Evolutionary conservation across 2,329 filamentous ascomycete genomes (phyloP).

Genomic region (Spiromastix sp.): DNA sequence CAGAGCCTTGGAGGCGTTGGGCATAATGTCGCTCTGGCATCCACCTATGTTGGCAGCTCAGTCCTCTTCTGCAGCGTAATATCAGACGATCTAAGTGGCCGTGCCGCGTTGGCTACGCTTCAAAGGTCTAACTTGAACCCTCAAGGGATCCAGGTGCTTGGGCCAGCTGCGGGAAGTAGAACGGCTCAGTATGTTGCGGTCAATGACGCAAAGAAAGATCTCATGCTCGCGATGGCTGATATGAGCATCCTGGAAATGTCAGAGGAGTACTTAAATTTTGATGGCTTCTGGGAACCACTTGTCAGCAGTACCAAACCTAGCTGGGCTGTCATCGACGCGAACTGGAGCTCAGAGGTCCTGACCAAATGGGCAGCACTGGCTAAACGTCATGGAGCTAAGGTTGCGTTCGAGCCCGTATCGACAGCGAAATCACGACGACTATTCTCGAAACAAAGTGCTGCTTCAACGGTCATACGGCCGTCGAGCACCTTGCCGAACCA

Average conservation of each 20-base stretch:
- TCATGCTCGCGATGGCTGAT: slow-evolving; percentile 90
- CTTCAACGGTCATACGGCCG: slow-evolving; percentile 20
- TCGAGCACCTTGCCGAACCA: slow-evolving; percentile 45
- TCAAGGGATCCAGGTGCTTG: slow-evolving; percentile 50
- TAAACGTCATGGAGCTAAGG: slow-evolving; percentile 44
- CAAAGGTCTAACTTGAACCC: slow-evolving; percentile 53
- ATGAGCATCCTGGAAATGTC: slow-evolving; percentile 66
- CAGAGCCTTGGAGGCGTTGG: slow-evolving; percentile 87
- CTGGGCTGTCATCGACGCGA: slow-evolving; percentile 78
- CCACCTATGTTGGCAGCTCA: slow-evolving; percentile 55
- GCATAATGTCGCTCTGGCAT: slow-evolving; percentile 80
- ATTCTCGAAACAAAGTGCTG: slow-evolving; percentile 35
- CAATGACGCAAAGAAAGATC: slow-evolving; percentile 72
- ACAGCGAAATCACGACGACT: slow-evolving; percentile 63
- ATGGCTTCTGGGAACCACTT: slow-evolving; percentile 51
- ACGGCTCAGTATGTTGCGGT: slow-evolving; percentile 89
- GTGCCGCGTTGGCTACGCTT: slow-evolving; percentile 59
- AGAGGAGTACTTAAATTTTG: slow-evolving; percentile 29
- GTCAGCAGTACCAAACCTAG: slow-evolving; percentile 50
- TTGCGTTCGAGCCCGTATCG: slow-evolving; percentile 86
- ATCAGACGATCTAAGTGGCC: slow-evolving; percentile 68
- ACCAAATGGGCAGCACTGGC: slow-evolving; percentile 56
- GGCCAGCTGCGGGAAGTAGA: slow-evolving; percentile 43
- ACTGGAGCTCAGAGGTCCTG: slow-evolving; percentile 63
- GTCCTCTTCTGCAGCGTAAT: slow-evolving; percentile 72